Base-by-base conservation (phyloP, 345 rosid species). In the Hirschfeldia incana region DNA sequence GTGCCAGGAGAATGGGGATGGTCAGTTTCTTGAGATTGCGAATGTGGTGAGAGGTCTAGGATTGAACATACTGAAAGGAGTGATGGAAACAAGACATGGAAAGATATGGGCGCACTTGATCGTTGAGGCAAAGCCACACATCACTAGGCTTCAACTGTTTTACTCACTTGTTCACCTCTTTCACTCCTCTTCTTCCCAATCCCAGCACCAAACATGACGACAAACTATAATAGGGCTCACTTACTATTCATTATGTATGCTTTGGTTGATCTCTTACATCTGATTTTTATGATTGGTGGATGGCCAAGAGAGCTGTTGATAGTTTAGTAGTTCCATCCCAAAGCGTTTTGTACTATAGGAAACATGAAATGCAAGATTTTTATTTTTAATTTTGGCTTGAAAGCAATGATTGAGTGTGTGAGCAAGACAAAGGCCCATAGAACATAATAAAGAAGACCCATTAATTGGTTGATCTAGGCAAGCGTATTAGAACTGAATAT, bases 91-190 rank as follows among this genome's bases (percentile, higher is more conserved):
- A 59, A 83, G 86, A 72, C 81, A 85, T 15, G 83, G 84, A 63
- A 89, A 85, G 75, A 86, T 91, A 44, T 93, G 97, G 99, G 86
- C 97, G 6, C 97, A 81, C 66, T 91, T 95, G 81, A 85, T 91
- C 11, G 94, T 93, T 2, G 97, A 91, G 91, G 99, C 90, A 83
- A 75, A 84, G 12, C 73, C 83, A 72, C 79, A 85, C 5, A 80
- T 89, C 26, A 90, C 98, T 0, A 91, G 99, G 84, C 66, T 84
- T 76, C 92, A 88, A 17, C 84, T 95, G 67, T 83, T 95, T 60
- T 95, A 91, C 88, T 93, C 92, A 70, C 97, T 95, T 69, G 85
- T 91, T 67, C 89, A 82, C 55, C 89, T 95, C 80, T 82, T 88
- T 53, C 88, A 60, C 65, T 28, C 34, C 29, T 36, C 51, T 17